Conservation (phyloP, 495 filamentous ascomycete species). For the Trichoderma parareesei region DNA sequence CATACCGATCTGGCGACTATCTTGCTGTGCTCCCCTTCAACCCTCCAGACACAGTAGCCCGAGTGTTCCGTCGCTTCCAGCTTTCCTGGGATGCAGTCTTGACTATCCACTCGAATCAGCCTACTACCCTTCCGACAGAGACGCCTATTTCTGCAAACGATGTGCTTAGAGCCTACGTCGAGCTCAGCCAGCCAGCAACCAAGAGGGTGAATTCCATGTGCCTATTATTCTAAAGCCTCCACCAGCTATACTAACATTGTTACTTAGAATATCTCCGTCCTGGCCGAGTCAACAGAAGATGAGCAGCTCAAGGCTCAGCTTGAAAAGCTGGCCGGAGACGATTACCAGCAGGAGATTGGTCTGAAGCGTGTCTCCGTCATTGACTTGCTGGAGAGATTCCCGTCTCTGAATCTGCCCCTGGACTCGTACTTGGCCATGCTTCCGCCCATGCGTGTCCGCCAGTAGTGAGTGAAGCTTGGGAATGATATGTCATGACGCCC, state of each 20-base stretch:
- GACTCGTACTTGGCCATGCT: conserved; percentile 59
- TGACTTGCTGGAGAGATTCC: conserved; percentile 54
- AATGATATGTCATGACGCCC: background rate
- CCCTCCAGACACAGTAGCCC: conserved; percentile 46
- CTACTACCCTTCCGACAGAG: conserved; percentile 50
- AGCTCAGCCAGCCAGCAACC: conserved; percentile 62
- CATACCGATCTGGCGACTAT: conserved; percentile 68
- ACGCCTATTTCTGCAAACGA: conserved; percentile 51
- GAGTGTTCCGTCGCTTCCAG: conserved; percentile 41
- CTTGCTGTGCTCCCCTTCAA: conserved; percentile 67
- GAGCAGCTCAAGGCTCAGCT: conserved; percentile 34
- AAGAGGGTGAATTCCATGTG: conserved; percentile 28
- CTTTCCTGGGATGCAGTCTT: conserved; percentile 57
- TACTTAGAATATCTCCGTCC: conserved; percentile 37
- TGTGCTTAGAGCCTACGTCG: conserved; percentile 61
- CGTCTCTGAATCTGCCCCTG: conserved; percentile 48
- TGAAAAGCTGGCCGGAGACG: conserved; percentile 37
- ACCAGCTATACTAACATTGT: background rate
- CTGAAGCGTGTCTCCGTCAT: conserved; percentile 53
- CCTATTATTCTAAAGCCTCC: too few species aligned
- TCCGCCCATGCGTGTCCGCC: conserved; percentile 64
- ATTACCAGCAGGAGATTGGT: conserved; percentile 45
- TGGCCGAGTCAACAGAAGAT: conserved; percentile 34
- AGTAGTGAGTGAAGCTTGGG: conserved; percentile 40
- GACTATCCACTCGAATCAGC: conserved; percentile 32